Conservation (phyloP, 192 early-diverging fungal species). For the Coemansia sp. region DNA sequence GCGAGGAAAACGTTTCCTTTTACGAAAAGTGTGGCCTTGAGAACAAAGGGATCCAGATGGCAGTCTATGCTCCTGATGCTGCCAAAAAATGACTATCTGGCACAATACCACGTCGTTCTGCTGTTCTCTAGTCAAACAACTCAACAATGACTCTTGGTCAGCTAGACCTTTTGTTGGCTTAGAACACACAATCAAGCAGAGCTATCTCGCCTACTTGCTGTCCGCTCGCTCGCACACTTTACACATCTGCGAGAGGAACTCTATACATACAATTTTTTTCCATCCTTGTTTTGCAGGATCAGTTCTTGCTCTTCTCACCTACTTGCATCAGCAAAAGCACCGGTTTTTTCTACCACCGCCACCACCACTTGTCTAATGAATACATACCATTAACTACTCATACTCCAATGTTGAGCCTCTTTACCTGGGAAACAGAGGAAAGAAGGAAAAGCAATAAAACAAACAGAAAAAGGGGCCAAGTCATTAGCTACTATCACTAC, state of each 20-base stretch:
- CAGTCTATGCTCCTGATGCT: constrained; percentile 51
- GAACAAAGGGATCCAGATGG: constrained; percentile 77
- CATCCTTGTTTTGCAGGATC: background rate
- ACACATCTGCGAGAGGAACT: background rate
- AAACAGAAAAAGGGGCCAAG: background rate
- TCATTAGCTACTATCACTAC: too few species aligned
- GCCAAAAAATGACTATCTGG: constrained; percentile 15
- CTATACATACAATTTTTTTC: background rate
- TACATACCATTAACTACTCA: background rate
- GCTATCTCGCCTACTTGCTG: too few species aligned
- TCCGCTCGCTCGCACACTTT: too few species aligned
- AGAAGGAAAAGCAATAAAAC: background rate
- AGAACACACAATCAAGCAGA: too few species aligned
- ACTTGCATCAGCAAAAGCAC: constrained; percentile 1
- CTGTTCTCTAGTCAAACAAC: background rate
- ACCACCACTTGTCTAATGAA: background rate
- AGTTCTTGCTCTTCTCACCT: background rate
- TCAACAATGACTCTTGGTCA: too few species aligned
- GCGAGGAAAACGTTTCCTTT: constrained; percentile 77
- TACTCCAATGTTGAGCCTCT: background rate
- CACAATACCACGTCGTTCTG: background rate
- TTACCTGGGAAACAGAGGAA: too few species aligned
- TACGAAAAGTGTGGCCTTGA: constrained; percentile 89
- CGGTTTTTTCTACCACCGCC: background rate
- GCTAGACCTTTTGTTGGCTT: too few species aligned